phyloP scores from a whole-genome alignment of 441 rosid genomes.

The Syzygium syzygioides region DNA sequence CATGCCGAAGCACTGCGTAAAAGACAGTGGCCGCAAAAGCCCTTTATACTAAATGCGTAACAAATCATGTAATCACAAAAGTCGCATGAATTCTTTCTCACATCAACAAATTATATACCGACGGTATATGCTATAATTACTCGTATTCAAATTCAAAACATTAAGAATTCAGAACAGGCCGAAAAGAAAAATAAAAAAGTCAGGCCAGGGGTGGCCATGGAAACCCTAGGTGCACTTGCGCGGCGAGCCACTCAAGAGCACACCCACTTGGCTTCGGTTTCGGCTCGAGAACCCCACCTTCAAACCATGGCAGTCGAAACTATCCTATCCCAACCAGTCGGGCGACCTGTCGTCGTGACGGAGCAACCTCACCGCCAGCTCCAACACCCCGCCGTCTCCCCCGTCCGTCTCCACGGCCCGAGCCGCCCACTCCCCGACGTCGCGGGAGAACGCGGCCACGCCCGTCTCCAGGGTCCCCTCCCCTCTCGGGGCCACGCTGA shows the following conservation, averaged over 20 bases:
- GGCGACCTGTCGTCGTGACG: neutral
- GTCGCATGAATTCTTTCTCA: neutral
- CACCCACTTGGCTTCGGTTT: neutral
- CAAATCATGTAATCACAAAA: neutral
- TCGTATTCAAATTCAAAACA: neutral
- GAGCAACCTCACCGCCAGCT: neutral
- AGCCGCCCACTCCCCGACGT: neutral
- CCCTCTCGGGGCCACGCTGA: neutral
- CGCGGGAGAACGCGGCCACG: neutral
- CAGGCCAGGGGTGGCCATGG: neutral
- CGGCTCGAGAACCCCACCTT: neutral
- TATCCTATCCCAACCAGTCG: neutral
- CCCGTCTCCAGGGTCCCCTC: neutral
- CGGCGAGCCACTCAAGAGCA: neutral
- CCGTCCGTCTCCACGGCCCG: neutral
- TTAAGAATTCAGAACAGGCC: neutral
- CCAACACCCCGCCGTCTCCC: neutral
- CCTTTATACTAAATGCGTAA: neutral
- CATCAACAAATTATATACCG: neutral
- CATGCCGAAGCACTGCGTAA: too few species aligned
- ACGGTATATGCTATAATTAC: neutral
- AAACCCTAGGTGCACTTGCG: neutral
- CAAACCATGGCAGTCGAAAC: neutral
- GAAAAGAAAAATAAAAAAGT: neutral
- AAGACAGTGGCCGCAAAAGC: too few species aligned